A percentile compares a stretch with the other conserved stretches of the same genome.
Evolutionary conservation across 2,329 filamentous ascomycete genomes (phyloP).

Genomic region (Cadophora malorum): DNA sequence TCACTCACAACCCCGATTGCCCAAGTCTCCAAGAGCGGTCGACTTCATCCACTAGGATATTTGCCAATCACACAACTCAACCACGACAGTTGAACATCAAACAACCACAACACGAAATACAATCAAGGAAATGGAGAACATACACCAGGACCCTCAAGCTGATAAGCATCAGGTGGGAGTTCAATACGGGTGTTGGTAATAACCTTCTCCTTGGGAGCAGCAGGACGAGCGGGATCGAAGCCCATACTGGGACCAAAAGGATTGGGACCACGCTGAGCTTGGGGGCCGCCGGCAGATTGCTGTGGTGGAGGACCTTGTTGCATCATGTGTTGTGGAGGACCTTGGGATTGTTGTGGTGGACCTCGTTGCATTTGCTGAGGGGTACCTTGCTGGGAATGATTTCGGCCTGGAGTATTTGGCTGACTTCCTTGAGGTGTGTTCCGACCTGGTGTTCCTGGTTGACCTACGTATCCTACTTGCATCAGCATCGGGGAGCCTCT

Average conservation of each 20-base stretch:
- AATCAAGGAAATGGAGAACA: conserved; percentile 33
- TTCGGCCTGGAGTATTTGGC: conserved; percentile 9
- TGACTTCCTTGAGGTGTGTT: conserved; percentile 15
- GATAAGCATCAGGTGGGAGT: conserved; percentile 63
- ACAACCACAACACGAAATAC: neutral
- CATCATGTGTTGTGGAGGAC: conserved; percentile 8
- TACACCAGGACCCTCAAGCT: conserved; percentile 44
- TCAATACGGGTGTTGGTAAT: conserved; percentile 58
- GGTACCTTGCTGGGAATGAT: neutral
- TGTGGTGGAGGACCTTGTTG: conserved; percentile 7
- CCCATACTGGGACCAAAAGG: conserved; percentile 45
- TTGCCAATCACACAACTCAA: neutral
- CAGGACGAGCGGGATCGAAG: conserved; percentile 52
- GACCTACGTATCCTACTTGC: conserved; percentile 10
- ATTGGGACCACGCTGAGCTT: conserved; percentile 22
- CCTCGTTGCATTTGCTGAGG: conserved; percentile 5
- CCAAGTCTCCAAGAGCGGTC: neutral
- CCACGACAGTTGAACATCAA: neutral
- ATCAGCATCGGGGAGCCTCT: conserved; percentile 16
- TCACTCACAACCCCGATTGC: no score
- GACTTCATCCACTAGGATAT: neutral
- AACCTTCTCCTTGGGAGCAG: conserved; percentile 33
- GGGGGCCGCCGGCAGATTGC: neutral
- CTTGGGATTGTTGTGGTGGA: conserved; percentile 8
- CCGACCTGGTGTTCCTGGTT: conserved; percentile 9